Conservation (phyloP, 441 rosid species). For the Theobroma grandiflorum region DNA sequence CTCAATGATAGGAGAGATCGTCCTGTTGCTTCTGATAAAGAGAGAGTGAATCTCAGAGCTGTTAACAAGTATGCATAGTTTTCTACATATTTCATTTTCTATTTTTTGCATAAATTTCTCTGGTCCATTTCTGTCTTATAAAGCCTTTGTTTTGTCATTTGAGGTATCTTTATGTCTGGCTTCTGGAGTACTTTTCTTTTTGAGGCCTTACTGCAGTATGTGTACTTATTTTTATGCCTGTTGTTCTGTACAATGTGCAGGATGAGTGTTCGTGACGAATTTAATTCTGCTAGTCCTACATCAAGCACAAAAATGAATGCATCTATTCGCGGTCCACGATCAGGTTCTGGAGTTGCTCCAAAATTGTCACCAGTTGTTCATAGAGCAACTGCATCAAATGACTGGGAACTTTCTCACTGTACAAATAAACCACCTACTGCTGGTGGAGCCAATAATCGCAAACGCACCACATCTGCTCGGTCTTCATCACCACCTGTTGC, state of each 20-base stretch:
- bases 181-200: constrained; percentile 21
- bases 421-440: constrained; percentile 78
- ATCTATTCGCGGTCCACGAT: constrained; percentile 82
- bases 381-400: constrained; percentile 72
- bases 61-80: constrained; percentile 72
- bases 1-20: constrained; percentile 86
- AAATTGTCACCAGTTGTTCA: constrained; percentile 82
- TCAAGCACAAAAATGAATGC: constrained; percentile 72
- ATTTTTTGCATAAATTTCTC: not conserved
- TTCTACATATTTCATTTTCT: constrained; percentile 28
- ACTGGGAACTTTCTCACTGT: constrained; percentile 91
- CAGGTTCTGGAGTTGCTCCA: constrained; percentile 71
- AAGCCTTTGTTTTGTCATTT: constrained; percentile 11
- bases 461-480: constrained; percentile 72
- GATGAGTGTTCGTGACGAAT: constrained; percentile 77
- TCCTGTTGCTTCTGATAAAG: constrained; percentile 78
- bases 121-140: constrained; percentile 9
- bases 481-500: constrained; percentile 95
- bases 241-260: constrained; percentile 51
- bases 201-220: not conserved
- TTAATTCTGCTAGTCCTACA: constrained; percentile 85
- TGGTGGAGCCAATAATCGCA: constrained; percentile 77
- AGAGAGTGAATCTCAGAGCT: constrained; percentile 76
- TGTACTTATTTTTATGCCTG: constrained; percentile 19
- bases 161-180: not conserved